A percentile compares a stretch with the other conserved stretches of the same genome.
phyloP scores from a whole-genome alignment of 2,329 filamentous ascomycete species.

The Trichoderma cornu-damae region DNA sequence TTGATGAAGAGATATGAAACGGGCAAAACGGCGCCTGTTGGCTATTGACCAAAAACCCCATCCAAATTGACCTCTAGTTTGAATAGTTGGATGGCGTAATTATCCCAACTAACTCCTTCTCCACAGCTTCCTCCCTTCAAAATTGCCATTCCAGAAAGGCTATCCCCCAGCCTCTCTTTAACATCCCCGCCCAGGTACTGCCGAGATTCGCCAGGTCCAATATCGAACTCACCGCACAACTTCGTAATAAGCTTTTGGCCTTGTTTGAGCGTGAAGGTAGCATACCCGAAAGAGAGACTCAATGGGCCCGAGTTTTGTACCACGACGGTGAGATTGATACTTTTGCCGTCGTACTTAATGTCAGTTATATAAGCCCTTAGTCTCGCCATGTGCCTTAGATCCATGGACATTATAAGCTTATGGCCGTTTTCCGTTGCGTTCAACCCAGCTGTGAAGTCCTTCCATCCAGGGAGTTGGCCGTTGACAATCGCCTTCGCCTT shows the following conservation, averaged over 20 bases:
- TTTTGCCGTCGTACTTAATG: constrained; percentile 20
- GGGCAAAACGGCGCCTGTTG: too few species aligned
- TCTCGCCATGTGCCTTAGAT: constrained; percentile 28
- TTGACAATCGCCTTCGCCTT: constrained; percentile 28
- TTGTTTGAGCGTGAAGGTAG: too few species aligned
- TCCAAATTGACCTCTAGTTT: too few species aligned
- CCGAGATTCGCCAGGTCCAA: constrained; percentile 26
- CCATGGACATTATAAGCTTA: constrained; percentile 27
- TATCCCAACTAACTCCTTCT: constrained; percentile 27
- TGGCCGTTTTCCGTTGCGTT: constrained; percentile 15
- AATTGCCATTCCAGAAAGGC: constrained; percentile 22
- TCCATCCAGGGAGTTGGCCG: too few species aligned
- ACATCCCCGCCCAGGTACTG: constrained; percentile 28
- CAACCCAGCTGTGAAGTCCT: constrained; percentile 23
- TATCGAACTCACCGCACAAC: constrained; percentile 29
- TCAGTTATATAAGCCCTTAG: constrained; percentile 24
- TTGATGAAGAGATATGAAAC: too few species aligned
- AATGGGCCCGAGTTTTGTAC: too few species aligned
- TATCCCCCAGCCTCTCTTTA: constrained; percentile 11
- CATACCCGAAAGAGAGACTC: too few species aligned
- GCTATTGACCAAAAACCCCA: too few species aligned
- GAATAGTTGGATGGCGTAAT: constrained; percentile 27
- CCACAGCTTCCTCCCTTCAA: constrained; percentile 27
- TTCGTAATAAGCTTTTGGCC: constrained; percentile 31
- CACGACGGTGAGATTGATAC: constrained; percentile 27